Conservation (phyloP, 108 stramenopile genomes). For the Aurantiochytrium sp. region DNA sequence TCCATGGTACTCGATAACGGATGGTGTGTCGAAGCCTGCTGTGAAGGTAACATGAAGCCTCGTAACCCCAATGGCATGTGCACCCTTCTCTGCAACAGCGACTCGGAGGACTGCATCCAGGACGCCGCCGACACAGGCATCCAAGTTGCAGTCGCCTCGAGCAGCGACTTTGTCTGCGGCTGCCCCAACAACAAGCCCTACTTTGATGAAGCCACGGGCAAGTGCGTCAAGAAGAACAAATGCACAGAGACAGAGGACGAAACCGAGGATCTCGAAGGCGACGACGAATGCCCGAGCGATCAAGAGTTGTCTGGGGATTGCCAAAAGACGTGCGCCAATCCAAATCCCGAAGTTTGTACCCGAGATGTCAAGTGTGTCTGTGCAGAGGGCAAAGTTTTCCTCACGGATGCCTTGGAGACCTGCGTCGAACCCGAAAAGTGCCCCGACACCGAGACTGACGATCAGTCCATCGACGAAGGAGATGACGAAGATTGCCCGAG, state of each 20-base stretch:
- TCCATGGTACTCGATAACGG: background rate
- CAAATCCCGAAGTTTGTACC: background rate
- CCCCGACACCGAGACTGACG: background rate
- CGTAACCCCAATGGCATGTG: background rate
- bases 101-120: background rate
- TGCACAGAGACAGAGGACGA: background rate
- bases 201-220: background rate
- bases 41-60: background rate
- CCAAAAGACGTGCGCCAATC: background rate
- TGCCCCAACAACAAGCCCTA: background rate
- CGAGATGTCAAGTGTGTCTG: background rate
- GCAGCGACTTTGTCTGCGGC: background rate
- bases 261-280: background rate
- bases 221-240: background rate
- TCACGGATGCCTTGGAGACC: background rate
- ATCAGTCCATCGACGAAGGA: background rate
- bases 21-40: background rate
- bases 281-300: too few relatives aligned
- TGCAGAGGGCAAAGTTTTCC: background rate
- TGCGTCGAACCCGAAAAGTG: background rate
- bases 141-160: background rate
- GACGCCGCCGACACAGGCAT: background rate
- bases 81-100: background rate
- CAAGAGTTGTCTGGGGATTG: background rate
- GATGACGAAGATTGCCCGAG: background rate